A percentile compares a stretch with the other conserved stretches of the same genome.
These are phyloP conservation scores for Penicillium sp. DNA, from an alignment of 2,329 filamentous ascomycete species.

Conservation along the genomic window DNA sequence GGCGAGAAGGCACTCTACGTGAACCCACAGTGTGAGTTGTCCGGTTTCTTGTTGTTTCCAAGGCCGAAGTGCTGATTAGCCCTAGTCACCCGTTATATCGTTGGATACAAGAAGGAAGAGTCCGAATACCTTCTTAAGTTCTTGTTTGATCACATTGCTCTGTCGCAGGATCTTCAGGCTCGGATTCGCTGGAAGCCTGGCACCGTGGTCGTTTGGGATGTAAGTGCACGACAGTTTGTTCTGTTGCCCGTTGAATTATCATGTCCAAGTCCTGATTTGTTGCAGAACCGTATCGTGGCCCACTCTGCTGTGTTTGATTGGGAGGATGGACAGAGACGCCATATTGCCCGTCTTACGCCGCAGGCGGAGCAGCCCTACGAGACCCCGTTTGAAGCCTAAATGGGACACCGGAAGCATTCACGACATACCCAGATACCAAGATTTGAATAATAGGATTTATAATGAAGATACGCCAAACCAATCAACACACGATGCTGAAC, in stretches of 20 bases:
- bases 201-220: conserved; percentile 84
- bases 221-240: conserved; percentile 29
- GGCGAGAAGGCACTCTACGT: conserved; percentile 81
- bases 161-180: conserved; percentile 68
- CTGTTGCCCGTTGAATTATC: neutral
- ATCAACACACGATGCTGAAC: no score
- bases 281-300: conserved; percentile 67
- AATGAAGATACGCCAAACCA: neutral
- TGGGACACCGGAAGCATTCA: neutral
- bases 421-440: neutral
- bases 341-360: conserved; percentile 77
- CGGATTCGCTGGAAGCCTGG: conserved; percentile 73
- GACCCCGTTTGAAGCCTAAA: conserved; percentile 54
- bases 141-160: conserved; percentile 70
- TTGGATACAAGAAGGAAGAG: conserved; percentile 83
- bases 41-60: neutral
- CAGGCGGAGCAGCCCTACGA: conserved; percentile 76
- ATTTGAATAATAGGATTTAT: conserved; percentile 1
- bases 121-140: conserved; percentile 74
- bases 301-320: conserved; percentile 81
- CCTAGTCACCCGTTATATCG: conserved; percentile 72
- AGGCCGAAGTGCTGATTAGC: neutral
- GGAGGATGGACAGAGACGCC: conserved; percentile 72
- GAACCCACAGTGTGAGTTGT: conserved; percentile 70
- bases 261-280: conserved; percentile 11